Evolutionary conservation across 345 rosid species (phyloP), one percentile per base, ranked within the genome.

Genomic region (Pistacia vera): DNA sequence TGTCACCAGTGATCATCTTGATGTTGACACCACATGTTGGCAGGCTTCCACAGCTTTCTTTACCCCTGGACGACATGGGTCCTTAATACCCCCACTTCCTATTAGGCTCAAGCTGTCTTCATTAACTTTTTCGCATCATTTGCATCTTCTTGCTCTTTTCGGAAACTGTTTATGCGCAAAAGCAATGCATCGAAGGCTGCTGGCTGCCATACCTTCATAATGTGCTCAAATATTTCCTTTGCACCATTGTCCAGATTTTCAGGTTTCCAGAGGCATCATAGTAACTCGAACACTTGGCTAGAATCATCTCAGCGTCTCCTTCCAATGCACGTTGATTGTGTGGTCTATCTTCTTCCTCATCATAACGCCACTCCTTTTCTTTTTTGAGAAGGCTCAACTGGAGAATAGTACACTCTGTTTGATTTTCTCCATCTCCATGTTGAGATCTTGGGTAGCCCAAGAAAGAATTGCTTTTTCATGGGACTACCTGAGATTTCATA

Each of bases 1-100:
- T 90, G 63, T 92, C 98, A 0, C 98, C 96, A 0, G 97, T 94
- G 71, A 94, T 85, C 94, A 94, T 92, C 63, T 87, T 92, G 84
- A 94, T 75, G 76, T 28, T 82, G 4, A 92, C 96, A 33, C 97
- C 98, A 1, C 96, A n/a, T n/a, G n/a, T n/a, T n/a, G n/a, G n/a
- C n/a, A n/a, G n/a, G n/a, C n/a, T n/a, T n/a, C n/a, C n/a, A n/a
- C n/a, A n/a, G n/a, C n/a, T n/a, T n/a, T n/a, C n/a, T n/a, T n/a
- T n/a, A n/a, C n/a, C n/a, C n/a, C n/a, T n/a, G n/a, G n/a, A n/a
- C n/a, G n/a, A n/a, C n/a, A n/a, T n/a, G n/a, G n/a, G n/a, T n/a
- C n/a, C n/a, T n/a, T n/a, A n/a, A n/a, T n/a, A n/a, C n/a, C n/a
- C n/a, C n/a, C n/a, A n/a, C n/a, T n/a, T n/a, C n/a, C n/a, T n/a